Percentiles rank a stretch among this genome's conserved stretches.
Conservation (phyloP, 768 basidiomycete species). For the Coprinellus micaceus region DNA sequence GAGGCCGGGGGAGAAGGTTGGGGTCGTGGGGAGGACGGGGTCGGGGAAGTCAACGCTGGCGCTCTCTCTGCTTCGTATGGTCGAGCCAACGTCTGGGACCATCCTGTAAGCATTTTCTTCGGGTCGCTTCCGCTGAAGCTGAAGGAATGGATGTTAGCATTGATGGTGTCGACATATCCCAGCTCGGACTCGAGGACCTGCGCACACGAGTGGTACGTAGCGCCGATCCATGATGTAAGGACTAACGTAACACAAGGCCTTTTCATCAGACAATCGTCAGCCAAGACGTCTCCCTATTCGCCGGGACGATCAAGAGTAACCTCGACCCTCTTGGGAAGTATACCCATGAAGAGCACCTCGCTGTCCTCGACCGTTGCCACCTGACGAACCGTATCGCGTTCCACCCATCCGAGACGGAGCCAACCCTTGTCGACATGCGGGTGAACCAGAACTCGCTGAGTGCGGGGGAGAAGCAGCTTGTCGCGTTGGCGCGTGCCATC, state of each 20-base stretch:
- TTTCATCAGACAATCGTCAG: conserved; percentile 59
- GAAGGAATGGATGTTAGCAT: conserved; percentile 34
- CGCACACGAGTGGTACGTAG: conserved; percentile 58
- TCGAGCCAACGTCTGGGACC: conserved; percentile 53
- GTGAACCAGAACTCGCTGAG: conserved; percentile 66
- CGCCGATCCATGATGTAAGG: too few species aligned
- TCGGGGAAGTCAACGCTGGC: conserved; percentile 63
- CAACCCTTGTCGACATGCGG: conserved; percentile 50
- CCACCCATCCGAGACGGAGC: conserved; percentile 26
- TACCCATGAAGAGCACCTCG: conserved; percentile 57
- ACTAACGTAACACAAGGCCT: neutral
- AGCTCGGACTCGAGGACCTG: conserved; percentile 66
- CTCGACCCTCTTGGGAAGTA: conserved; percentile 64
- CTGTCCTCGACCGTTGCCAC: conserved; percentile 65
- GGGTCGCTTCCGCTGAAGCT: neutral
- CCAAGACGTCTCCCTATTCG: conserved; percentile 73
- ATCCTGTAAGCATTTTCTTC: conserved; percentile 45
- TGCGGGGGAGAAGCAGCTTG: conserved; percentile 75
- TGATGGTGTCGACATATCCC: conserved; percentile 66
- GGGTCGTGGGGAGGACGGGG: conserved; percentile 68
- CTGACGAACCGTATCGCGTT: conserved; percentile 43
- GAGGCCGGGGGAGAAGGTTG: conserved; percentile 62
- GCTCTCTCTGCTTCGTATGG: conserved; percentile 55
- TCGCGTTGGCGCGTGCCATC: conserved; percentile 67
- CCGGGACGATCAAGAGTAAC: conserved; percentile 70